Base-by-base conservation (phyloP, 257 asterid genomes). In the Solanum chiquidenum region DNA sequence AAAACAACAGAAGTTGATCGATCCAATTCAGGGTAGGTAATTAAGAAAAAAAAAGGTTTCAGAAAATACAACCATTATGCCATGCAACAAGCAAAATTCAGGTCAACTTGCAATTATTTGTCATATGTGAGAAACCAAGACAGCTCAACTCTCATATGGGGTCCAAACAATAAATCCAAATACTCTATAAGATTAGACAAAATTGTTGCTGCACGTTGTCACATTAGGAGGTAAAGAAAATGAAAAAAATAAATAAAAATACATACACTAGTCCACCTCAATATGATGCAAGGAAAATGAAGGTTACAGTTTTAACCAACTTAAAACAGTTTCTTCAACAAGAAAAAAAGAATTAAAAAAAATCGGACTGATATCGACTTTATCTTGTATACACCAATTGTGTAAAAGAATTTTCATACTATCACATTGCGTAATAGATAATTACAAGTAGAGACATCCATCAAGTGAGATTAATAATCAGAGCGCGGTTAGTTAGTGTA, bases 61-160 rank as follows among this genome's bases (percentile, higher is more conserved):
- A 25, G 3, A 52, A n/a, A 40, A 2, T 60, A 13, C 49, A 52
- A 8, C 60, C 66, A 6, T 16, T 18, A 73, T 55, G 31, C 31
- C 42, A 31, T n/a, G 82, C 84, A 7, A 72, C 25, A 16, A 58
- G 20, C 89, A 76, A 86, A 87, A 87, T 73, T 84, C 25, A 74
- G 86, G 84, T 52, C 88, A 87, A 89, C 79, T 84, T 68, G 44
- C 68, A 66, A 37, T 29, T 72, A 77, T 38, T 31, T 34, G 66
- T 18, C 31, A 89, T 31, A 14, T 3, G 60, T 14, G 38, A 25
- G 69, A 52, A 86, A 86, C 44, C 68, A 49, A 49, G 69, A 82
- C 86, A 35, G 49, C 79, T 66, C 60, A 21, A 76, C 86, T 68
- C 73, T 25, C 91, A 83, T 88, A 73, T 40, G 87, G 86, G 89